Evolutionary conservation across 2,329 filamentous ascomycete genomes (phyloP), one percentile per base, ranked within the genome.

Genomic region (Drechmeria coniospora): DNA sequence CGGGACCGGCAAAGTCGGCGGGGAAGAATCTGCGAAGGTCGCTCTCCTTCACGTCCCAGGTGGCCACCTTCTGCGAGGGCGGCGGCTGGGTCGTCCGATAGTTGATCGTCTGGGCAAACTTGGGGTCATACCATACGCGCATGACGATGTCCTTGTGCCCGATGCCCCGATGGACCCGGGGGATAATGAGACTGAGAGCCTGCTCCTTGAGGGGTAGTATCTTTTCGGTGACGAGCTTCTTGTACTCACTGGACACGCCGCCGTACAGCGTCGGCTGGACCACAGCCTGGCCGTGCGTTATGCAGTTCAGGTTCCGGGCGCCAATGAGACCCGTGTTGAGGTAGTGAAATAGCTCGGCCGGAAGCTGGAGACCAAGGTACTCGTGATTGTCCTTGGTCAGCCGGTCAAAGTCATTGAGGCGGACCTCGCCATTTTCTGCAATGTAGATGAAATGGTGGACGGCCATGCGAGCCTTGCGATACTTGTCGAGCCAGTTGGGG

Each of bases 271-370:
- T 90, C n/a, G 87, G 78, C 28, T 74, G 66, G 28, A 94, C 68
- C 17, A 79, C 56, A 32, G 92, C 69, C 47, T 87, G 75, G 37
- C 78, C 74, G 29, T 82, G 78, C 4, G 81, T 79, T 40, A 93
- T 72, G 67, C 76, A 87, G 48, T 79, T 81, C 9, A 92, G 66
- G 21, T 93, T 63, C 26, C 81, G 73, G 15, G 83, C 65, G 16
- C 81, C 74, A 37, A 95, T 72, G 23, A 94, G 59, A 19, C 83
- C 90, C 28, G 70, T 75, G 32, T 83, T 84, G 27, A 94, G 64
- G 50, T 95, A 95, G 51, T 83, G 79, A 49, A 87, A 86, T 12
- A 95, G 63, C 53, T 98, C 90, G 22, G 84, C 74, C 0, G 90
- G 84, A 5, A 98, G 63, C 33, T 86, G 79, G 33, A 92, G 71